A percentile compares a stretch with the other conserved stretches of the same genome.
These are phyloP conservation scores for Daucus carota DNA, from an alignment of 129 eudicot species.

Conservation along the genomic window DH1_v3.0 NC_030382.2:25870001-25870500, in stretches of 20 bases:
- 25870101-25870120: slow-evolving; percentile 13
- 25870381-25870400: not conserved
- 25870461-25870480: not conserved
- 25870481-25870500: not conserved
- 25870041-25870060: not conserved
- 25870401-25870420: not conserved
- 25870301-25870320: not conserved
- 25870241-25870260: slow-evolving; percentile 6
- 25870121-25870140: slow-evolving; percentile 9
- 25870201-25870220: not conserved
- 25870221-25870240: slow-evolving; percentile 8
- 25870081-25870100: not conserved
- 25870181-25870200: not conserved
- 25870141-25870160: not conserved
- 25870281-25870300: slow-evolving; percentile 8
- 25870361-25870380: slow-evolving; percentile 3
- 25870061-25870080: slow-evolving; percentile 14
- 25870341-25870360: slow-evolving; percentile 10
- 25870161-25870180: slow-evolving; percentile 4
- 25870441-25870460: not conserved
- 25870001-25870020: not conserved
- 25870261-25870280: slow-evolving; percentile 6
- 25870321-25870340: slow-evolving; percentile 7
- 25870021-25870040: slow-evolving; percentile 7
- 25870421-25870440: not conserved